A percentile compares a stretch with the other conserved stretches of the same genome.
These are phyloP conservation scores for Paradendryphiella salina DNA, from an alignment of 2,329 filamentous ascomycete species.

Conservation along the genomic window DNA sequence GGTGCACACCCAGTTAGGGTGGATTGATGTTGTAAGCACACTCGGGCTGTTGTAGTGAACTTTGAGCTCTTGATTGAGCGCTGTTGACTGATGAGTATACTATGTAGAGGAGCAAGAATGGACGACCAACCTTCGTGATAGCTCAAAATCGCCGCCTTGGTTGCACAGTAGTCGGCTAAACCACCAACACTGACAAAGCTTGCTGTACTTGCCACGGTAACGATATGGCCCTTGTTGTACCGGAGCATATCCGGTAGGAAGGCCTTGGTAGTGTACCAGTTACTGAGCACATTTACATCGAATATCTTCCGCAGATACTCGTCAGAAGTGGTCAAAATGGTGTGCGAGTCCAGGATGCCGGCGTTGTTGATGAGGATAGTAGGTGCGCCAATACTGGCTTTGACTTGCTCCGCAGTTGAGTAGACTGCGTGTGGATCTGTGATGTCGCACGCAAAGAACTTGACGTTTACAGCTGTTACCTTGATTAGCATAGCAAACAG, in stretches of 20 bases:
- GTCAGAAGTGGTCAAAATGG: slow-evolving; percentile 39
- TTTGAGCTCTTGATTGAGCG: slow-evolving; percentile 47
- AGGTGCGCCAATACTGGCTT: slow-evolving; percentile 29
- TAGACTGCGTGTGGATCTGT: slow-evolving; percentile 35
- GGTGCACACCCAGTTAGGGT: slow-evolving; percentile 50
- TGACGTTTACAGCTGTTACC: slow-evolving; percentile 32
- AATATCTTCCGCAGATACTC: slow-evolving; percentile 42
- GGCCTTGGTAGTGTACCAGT: slow-evolving; percentile 41
- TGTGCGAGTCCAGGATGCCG: slow-evolving; percentile 36
- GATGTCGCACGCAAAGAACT: slow-evolving; percentile 43
- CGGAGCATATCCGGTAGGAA: slow-evolving; percentile 46
- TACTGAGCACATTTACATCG: slow-evolving; percentile 44
- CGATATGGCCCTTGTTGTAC: slow-evolving; percentile 55
- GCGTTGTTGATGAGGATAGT: slow-evolving; percentile 47
- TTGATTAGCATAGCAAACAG: neutral
- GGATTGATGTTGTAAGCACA: slow-evolving; percentile 50
- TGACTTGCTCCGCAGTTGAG: slow-evolving; percentile 30
- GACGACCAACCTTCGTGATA: slow-evolving; percentile 58
- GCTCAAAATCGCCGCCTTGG: slow-evolving; percentile 57
- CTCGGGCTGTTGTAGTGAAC: slow-evolving; percentile 46
- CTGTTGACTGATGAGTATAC: slow-evolving; percentile 3
- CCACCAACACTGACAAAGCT: slow-evolving; percentile 54
- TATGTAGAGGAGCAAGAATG: slow-evolving; percentile 44
- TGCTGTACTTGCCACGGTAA: slow-evolving; percentile 60
- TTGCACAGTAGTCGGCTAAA: slow-evolving; percentile 58